phyloP scores from a whole-genome alignment of 164 flowering plant genomes.

The Chimonanthus salicifolius region DNA sequence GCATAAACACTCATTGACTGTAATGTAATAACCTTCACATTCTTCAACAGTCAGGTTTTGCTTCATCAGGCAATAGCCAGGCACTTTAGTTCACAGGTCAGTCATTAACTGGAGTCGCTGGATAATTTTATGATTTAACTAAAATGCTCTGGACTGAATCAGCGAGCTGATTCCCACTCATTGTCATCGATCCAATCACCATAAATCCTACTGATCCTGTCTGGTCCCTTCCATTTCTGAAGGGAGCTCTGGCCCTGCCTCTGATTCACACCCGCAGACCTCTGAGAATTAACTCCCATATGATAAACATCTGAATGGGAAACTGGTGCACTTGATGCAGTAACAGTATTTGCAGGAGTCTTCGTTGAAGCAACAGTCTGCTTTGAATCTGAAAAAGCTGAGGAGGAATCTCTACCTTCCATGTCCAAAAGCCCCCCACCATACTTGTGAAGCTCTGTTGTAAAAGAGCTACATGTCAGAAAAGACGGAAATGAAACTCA shows the following conservation, averaged over 20 bases:
- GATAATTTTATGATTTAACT: constrained; percentile 2
- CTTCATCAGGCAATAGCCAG: no score
- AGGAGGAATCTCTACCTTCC: constrained; percentile 55
- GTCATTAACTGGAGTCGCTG: background rate
- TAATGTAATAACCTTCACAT: no score
- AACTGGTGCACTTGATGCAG: constrained; percentile 28
- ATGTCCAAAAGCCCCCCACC: constrained; percentile 80
- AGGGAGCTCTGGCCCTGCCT: constrained; percentile 55
- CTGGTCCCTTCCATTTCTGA: constrained; percentile 97
- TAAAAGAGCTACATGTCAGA: constrained; percentile 2
- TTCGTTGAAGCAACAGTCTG: constrained; percentile 41
- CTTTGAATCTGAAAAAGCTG: constrained; percentile 48
- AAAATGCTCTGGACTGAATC: background rate
- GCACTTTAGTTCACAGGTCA: no score
- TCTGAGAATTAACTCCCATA: constrained; percentile 66
- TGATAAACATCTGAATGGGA: constrained; percentile 67
- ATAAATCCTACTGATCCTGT: constrained; percentile 92
- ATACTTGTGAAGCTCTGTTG: constrained; percentile 75
- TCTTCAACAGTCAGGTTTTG: no score
- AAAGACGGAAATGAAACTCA: background rate
- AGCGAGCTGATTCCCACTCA: constrained; percentile 36
- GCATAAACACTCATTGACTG: no score
- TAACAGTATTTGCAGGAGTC: constrained; percentile 33
- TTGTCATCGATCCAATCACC: constrained; percentile 98
- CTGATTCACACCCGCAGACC: constrained; percentile 46